Base-by-base conservation (phyloP, 2,329 filamentous ascomycete species). In the Cercospora nicotianae region DNA sequence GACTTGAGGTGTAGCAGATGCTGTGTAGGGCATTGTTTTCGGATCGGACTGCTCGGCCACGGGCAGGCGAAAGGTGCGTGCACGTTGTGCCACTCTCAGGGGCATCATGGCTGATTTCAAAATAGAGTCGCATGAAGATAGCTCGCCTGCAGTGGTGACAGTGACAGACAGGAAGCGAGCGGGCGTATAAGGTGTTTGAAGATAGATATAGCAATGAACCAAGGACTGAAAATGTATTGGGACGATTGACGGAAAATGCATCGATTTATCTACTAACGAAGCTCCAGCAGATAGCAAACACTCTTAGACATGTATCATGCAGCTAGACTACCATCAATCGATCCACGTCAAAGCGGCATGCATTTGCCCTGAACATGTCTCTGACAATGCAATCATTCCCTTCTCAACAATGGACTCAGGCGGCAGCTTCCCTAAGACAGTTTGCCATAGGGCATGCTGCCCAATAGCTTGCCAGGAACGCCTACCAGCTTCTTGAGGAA, bases 1-100 rank as follows among this genome's bases (percentile, higher is more conserved):
- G 53, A 53, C 20, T 51, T 67, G 65, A n/a, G 58, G 63, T 36
- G 63, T 57, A 59, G 65, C 63, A 58, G 30, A 63, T 12, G 64
- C 51, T 30, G 51, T 64, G 59, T 33, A n/a, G 23, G 55, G 61
- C 57, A 55, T 64, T 57, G 53, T 64, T 45, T 64, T 57, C 53
- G 23, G 51, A 59, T 59, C 30, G 55, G 51, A 31, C 12, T 30
- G 62, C 62, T 39, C 51, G n/a, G 51, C 30, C 30, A 59, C 26
- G 53, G 51, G 23, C 48, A 7, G 3, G 48, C 7, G 18, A 53
- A 2, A 26, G 23, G 18, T 1, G 1, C 48, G 3, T 39, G 36
- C 3, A 39, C 5, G 36, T 39, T 39, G 2, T 39, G 5, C 6
- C n/a, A 7, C 36, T 39, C 5, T n/a, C 16, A 39, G 36, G 13